phyloP scores from a whole-genome alignment of 73 alveolate genomes.

The Paramecium bursaria region DNA sequence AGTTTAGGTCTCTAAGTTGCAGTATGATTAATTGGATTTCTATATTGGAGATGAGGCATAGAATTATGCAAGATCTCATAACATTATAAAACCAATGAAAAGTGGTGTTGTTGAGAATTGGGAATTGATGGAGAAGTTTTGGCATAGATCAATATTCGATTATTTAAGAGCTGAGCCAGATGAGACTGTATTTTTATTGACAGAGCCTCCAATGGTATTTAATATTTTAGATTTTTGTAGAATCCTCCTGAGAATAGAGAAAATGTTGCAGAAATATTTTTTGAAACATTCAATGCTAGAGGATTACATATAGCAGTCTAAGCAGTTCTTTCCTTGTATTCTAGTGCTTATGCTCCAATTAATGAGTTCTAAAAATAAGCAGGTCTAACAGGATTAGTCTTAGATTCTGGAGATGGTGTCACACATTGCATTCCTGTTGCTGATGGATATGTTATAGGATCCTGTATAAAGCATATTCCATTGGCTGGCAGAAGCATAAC shows the following conservation, averaged over 20 bases:
- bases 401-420: constrained; percentile 99
- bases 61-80: constrained; percentile 74
- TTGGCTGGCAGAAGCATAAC: constrained; percentile 98
- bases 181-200: constrained; percentile 91
- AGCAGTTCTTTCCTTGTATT: constrained; percentile 96
- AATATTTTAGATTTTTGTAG: background rate
- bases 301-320: constrained; percentile 98
- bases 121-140: constrained; percentile 98
- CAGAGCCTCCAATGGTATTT: constrained; percentile 98
- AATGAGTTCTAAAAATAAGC: constrained; percentile 65
- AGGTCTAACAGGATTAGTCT: constrained; percentile 95
- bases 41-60: constrained; percentile 97
- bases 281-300: constrained; percentile 92
- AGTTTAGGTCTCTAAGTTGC: constrained; percentile 61
- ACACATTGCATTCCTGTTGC: constrained; percentile 79
- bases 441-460: constrained; percentile 97
- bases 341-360: constrained; percentile 76
- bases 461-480: constrained; percentile 97
- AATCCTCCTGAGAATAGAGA: constrained; percentile 99
- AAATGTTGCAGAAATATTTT: constrained; percentile 98
- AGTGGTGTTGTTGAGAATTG: constrained; percentile 94
- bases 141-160: constrained; percentile 91
- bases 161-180: constrained; percentile 90
- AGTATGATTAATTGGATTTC: constrained; percentile 90
- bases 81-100: constrained; percentile 79